Conservation (phyloP, 2,329 filamentous ascomycete genomes). For the Plectosphaerella plurivora region DNA sequence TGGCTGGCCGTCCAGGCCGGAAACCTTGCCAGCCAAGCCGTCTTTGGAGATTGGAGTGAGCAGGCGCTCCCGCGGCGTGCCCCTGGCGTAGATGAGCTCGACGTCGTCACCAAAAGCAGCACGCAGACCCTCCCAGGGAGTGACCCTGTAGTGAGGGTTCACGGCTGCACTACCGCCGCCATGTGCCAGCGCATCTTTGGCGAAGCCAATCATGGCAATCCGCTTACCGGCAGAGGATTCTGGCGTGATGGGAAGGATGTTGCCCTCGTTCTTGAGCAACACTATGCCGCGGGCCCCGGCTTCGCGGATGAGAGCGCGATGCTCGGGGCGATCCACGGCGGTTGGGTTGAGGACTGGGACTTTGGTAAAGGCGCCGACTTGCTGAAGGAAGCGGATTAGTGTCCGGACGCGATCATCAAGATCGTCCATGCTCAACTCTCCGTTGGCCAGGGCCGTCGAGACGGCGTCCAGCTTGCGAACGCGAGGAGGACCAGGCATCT, state of each 20-base stretch:
- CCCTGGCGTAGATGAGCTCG: slow-evolving; percentile 18
- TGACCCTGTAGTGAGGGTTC: slow-evolving; percentile 25
- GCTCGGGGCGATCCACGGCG: slow-evolving; percentile 11
- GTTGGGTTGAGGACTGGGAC: neutral
- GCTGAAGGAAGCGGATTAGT: slow-evolving; percentile 42
- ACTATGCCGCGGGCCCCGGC: slow-evolving; percentile 64
- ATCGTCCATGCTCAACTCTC: slow-evolving; percentile 54
- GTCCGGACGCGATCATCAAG: slow-evolving; percentile 53
- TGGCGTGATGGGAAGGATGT: slow-evolving; percentile 52
- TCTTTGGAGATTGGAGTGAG: slow-evolving; percentile 11
- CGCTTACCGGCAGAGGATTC: slow-evolving; percentile 30
- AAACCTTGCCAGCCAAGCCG: slow-evolving; percentile 12
- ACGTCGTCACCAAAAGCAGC: slow-evolving; percentile 15
- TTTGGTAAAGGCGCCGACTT: slow-evolving; percentile 38
- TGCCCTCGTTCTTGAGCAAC: slow-evolving; percentile 67
- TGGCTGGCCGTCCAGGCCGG: slow-evolving; percentile 19
- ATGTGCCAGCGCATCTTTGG: slow-evolving; percentile 47
- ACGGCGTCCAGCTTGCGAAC: slow-evolving; percentile 1
- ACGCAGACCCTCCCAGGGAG: slow-evolving; percentile 22
- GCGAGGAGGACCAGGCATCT: slow-evolving; percentile 20
- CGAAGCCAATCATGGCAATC: neutral
- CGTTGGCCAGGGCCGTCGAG: slow-evolving; percentile 63
- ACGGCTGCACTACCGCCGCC: slow-evolving; percentile 62
- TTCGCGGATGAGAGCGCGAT: slow-evolving; percentile 7
- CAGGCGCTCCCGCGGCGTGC: slow-evolving; percentile 9